Base-by-base conservation (phyloP, 805 yeast genomes). In the Danielia reshetovae region DNA sequence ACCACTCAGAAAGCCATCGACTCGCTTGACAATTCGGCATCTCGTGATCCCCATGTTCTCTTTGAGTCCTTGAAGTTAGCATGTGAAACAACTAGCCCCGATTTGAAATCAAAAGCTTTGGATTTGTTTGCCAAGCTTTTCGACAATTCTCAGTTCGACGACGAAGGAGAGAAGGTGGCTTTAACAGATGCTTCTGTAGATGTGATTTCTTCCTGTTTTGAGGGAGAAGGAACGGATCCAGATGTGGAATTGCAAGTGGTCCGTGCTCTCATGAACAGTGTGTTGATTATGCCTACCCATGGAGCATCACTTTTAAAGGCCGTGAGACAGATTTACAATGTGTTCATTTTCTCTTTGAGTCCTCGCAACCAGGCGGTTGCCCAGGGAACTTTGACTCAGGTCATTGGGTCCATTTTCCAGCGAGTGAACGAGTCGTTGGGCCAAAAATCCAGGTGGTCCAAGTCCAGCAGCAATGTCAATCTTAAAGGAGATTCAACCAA, bases 321-420 rank as follows among this genome's bases (percentile, higher is more conserved):
- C 0, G 81, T 94, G 24, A 77, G 97, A 58, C 96, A 86, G 52
- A 86, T 90, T 18, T 93, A 93, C 65, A 89, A 88, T 55, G 85
- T 94, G 18, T 94, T 90, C 52, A 81, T 93, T 27, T 73, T 86
- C 36, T 87, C 97, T 0, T 68, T 84, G 40, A 79, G 83, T 13
- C 78, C 90, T 3, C 68, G 84, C 17, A 90, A 88, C 54, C 98
- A 93, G 61, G 85, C 88, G 1, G 80, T 89, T 40, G 97, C 98
- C 0, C 97, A 94, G 65, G 97, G 96, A 1, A 83, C 93, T 6
- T 70, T 93, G 45, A 85, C 94, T 3, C 99, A 93, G 62, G 83
- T 90, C 51, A 86, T 93, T 15, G 79, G 80, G 36, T 79, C 85
- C 7, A 81, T 89, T 8, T 93, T 87, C 62, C 95, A 85, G 42